A percentile compares a stretch with the other conserved stretches of the same genome.
These are phyloP conservation scores for Amanita molliuscula DNA, from an alignment of 768 basidiomycete species.

Conservation along the genomic window DNA sequence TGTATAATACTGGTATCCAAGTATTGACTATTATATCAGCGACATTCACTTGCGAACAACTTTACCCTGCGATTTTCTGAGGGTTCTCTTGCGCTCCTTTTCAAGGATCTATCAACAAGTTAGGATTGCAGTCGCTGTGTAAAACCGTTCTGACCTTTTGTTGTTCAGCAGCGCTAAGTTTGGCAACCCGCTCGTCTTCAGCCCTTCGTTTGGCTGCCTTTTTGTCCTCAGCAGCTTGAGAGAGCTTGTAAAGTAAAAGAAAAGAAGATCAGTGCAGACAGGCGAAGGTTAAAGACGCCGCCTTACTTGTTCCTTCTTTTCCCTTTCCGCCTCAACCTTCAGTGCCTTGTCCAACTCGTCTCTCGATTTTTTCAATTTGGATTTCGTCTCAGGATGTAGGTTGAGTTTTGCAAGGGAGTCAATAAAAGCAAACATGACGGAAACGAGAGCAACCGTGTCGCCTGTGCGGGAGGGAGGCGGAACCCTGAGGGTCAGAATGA, in stretches of 20 bases:
- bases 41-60: slow-evolving; percentile 35
- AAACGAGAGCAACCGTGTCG: slow-evolving; percentile 49
- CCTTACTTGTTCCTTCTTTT: slow-evolving; percentile 59
- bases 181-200: slow-evolving; percentile 64
- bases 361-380: slow-evolving; percentile 64
- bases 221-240: slow-evolving; percentile 53
- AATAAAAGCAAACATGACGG: slow-evolving; percentile 63
- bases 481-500: slow-evolving; percentile 56
- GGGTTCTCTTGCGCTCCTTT: slow-evolving; percentile 62
- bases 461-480: slow-evolving; percentile 38
- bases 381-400: slow-evolving; percentile 74
- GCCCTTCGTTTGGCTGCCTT: slow-evolving; percentile 62
- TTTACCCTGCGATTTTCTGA: slow-evolving; percentile 66
- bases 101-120: slow-evolving; percentile 42
- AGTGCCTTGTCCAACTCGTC: slow-evolving; percentile 64
- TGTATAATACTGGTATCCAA: slow-evolving; percentile 1
- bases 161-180: slow-evolving; percentile 71
- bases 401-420: slow-evolving; percentile 51
- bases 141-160: slow-evolving; percentile 47
- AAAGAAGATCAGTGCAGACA: not conserved
- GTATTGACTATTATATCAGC: not conserved
- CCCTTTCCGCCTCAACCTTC: slow-evolving; percentile 54
- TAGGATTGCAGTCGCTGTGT: not conserved
- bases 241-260: slow-evolving; percentile 11
- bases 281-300: slow-evolving; percentile 7